These are phyloP conservation scores for Boletellus ananiceps DNA, from an alignment of 768 basidiomycete genomes.

Conservation along the genomic window DNA sequence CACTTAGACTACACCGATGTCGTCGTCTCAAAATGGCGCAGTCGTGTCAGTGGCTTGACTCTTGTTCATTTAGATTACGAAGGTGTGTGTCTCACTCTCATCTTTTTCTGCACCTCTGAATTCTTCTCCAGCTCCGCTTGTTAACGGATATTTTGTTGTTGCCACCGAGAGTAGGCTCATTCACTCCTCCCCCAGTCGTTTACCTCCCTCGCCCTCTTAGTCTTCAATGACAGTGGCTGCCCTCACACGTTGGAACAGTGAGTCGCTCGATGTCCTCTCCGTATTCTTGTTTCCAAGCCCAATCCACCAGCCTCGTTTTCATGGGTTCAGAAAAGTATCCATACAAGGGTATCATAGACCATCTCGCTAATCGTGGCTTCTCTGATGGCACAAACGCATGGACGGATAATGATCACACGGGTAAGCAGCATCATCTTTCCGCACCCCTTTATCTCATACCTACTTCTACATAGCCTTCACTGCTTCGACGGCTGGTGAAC, in stretches of 20 bases:
- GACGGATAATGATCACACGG: constrained; percentile 92
- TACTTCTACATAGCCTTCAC: constrained; percentile 62
- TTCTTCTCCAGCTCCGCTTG: constrained; percentile 61
- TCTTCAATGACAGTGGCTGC: constrained; percentile 91
- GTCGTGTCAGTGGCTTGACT: constrained; percentile 79
- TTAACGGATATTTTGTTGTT: constrained; percentile 88
- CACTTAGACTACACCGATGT: constrained; percentile 78
- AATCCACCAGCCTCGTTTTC: constrained; percentile 65
- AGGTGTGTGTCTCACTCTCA: constrained; percentile 41
- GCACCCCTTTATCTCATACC: neutral
- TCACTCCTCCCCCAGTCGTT: neutral
- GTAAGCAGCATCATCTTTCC: constrained; percentile 1
- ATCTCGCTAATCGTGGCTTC: constrained; percentile 91
- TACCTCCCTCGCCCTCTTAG: constrained; percentile 36
- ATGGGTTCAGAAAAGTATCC: constrained; percentile 96
- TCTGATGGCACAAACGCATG: constrained; percentile 93
- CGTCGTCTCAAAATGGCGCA: constrained; percentile 82
- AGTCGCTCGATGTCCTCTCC: constrained; percentile 24
- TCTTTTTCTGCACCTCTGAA: constrained; percentile 14
- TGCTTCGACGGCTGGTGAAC: constrained; percentile 89
- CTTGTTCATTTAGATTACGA: constrained; percentile 91
- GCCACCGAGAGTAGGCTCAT: constrained; percentile 74
- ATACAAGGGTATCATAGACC: constrained; percentile 93
- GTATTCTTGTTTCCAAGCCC: constrained; percentile 1
- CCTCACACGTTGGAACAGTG: constrained; percentile 97